Conservation (phyloP, 768 basidiomycete species). For the Naematelia encephala region DNA sequence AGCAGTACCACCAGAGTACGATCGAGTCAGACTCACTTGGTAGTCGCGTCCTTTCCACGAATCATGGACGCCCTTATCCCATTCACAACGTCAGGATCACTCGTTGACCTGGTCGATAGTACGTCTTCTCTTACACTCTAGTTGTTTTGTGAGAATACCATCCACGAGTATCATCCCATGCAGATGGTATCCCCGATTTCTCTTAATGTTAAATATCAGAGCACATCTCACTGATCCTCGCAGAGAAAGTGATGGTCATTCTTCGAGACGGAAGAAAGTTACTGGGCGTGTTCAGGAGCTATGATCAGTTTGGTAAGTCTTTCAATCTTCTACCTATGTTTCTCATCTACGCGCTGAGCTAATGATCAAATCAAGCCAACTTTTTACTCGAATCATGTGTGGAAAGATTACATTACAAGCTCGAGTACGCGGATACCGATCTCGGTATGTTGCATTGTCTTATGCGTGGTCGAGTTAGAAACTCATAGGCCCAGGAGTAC, state of each 20-base stretch:
- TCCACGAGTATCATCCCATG: too few species aligned
- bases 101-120: slow-evolving; percentile 99
- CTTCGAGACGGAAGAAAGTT: slow-evolving; percentile 94
- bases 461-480: not conserved
- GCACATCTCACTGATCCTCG: slow-evolving; percentile 45
- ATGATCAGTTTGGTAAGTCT: slow-evolving; percentile 92
- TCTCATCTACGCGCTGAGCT: not conserved
- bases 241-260: slow-evolving; percentile 98
- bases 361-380: slow-evolving; percentile 63
- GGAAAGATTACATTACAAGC: slow-evolving; percentile 87
- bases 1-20: too few species aligned
- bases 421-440: slow-evolving; percentile 71
- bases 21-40: too few species aligned
- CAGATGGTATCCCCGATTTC: too few species aligned
- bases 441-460: slow-evolving; percentile 19
- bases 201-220: too few species aligned
- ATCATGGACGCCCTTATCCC: slow-evolving; percentile 92
- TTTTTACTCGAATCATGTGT: slow-evolving; percentile 93
- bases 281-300: slow-evolving; percentile 90
- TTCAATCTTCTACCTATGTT: not conserved
- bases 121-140: slow-evolving; percentile 55
- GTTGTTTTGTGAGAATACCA: too few species aligned
- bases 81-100: slow-evolving; percentile 96
- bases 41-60: not conserved
- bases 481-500: slow-evolving; percentile 75